These are phyloP conservation scores for Taphrina pruni DNA, from an alignment of 1,139 yeast species.

Conservation along the genomic window DNA sequence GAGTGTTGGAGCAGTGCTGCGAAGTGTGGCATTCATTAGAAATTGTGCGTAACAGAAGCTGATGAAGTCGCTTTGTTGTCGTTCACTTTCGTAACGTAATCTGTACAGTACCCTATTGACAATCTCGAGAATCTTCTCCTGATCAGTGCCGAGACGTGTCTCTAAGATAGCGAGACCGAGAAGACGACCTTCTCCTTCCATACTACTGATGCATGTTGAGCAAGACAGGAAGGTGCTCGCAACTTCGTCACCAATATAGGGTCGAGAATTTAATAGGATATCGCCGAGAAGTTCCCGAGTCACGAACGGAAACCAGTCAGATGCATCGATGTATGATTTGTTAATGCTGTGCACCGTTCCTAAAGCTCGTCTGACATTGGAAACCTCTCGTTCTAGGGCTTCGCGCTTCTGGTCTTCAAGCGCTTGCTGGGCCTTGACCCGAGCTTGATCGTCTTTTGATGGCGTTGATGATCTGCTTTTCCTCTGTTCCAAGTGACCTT, in stretches of 20 bases:
- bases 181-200: constrained; percentile 60
- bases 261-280: constrained; percentile 48
- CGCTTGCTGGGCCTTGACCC: constrained; percentile 65
- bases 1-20: constrained; percentile 45
- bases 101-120: constrained; percentile 73
- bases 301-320: constrained; percentile 74
- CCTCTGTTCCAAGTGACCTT: constrained; percentile 72
- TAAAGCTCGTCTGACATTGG: constrained; percentile 59
- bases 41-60: constrained; percentile 79
- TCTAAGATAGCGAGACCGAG: constrained; percentile 75
- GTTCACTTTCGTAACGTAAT: constrained; percentile 75
- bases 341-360: constrained; percentile 60
- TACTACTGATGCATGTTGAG: constrained; percentile 54
- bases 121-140: constrained; percentile 61
- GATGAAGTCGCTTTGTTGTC: constrained; percentile 69
- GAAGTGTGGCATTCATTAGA: constrained; percentile 61
- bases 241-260: constrained; percentile 51
- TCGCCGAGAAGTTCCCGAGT: constrained; percentile 54
- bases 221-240: constrained; percentile 50
- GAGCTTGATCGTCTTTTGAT: constrained; percentile 74
- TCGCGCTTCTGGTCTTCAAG: constrained; percentile 65
- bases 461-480: constrained; percentile 58
- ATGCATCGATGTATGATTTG: constrained; percentile 67
- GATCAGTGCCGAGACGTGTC: constrained; percentile 53
- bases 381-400: constrained; percentile 55